Conservation (phyloP, 2,329 filamentous ascomycete species). For the Aspergillus neotritici region DNA sequence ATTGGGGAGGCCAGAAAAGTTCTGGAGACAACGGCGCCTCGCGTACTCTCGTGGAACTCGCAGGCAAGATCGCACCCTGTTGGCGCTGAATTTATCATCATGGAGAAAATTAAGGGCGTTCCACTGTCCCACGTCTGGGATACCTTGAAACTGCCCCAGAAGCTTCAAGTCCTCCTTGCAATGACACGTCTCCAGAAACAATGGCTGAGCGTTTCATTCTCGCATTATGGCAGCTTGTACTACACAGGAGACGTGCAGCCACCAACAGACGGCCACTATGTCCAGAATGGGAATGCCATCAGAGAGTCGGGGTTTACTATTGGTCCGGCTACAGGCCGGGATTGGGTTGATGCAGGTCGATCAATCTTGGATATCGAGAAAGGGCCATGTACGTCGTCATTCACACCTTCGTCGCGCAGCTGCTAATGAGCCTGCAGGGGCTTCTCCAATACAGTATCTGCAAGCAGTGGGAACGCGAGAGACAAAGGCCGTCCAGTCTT, state of each 20-base stretch:
- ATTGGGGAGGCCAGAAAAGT: constrained; percentile 19
- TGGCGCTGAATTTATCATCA: constrained; percentile 19
- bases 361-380: constrained; percentile 19
- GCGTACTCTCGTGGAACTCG: constrained; percentile 19
- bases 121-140: constrained; percentile 22
- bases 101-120: constrained; percentile 20
- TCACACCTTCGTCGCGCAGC: constrained; percentile 8
- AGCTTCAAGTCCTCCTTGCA: constrained; percentile 22
- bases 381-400: constrained; percentile 22
- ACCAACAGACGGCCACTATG: constrained; percentile 15
- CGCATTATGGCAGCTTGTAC: constrained; percentile 26
- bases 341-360: constrained; percentile 23
- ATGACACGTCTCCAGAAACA: constrained; percentile 22
- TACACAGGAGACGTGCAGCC: constrained; percentile 19
- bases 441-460: constrained; percentile 20
- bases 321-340: constrained; percentile 22
- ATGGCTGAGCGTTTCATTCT: constrained; percentile 26
- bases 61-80: constrained; percentile 15
- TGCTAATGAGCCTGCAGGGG: constrained; percentile 19
- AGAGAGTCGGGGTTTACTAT: constrained; percentile 20
- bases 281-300: constrained; percentile 19
- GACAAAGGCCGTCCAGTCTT: constrained; percentile 16
- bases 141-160: constrained; percentile 19
- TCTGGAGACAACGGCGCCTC: constrained; percentile 17
- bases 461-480: constrained; percentile 23